These are phyloP conservation scores for Phytophthora idaei DNA, from an alignment of 352 stramenopile genomes.

Conservation along the genomic window DNA sequence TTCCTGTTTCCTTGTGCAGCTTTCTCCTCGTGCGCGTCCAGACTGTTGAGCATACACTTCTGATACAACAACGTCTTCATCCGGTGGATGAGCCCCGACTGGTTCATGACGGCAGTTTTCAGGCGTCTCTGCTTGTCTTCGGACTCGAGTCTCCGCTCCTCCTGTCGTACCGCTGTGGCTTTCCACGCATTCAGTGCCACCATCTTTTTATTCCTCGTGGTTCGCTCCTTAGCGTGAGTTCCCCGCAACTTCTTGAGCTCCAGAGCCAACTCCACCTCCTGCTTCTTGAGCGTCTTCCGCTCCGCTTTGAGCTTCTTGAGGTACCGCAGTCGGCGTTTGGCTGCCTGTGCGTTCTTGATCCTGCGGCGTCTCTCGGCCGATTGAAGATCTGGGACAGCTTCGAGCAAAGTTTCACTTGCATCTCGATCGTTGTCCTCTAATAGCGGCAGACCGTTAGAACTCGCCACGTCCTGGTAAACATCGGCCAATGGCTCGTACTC, in stretches of 20 bases:
- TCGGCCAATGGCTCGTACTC: conserved; percentile 21
- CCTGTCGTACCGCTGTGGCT: conserved; percentile 23
- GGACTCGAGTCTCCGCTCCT: conserved; percentile 24
- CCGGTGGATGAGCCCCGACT: conserved; percentile 24
- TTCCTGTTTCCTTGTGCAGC: background rate
- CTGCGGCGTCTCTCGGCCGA: conserved; percentile 12
- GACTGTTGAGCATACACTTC: conserved; percentile 7
- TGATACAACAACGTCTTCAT: conserved; percentile 21
- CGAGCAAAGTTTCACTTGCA: background rate
- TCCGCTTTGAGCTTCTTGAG: conserved; percentile 30
- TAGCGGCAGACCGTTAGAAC: background rate
- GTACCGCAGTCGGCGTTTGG: conserved; percentile 23
- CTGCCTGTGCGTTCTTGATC: conserved; percentile 25
- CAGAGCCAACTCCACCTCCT: conserved; percentile 21
- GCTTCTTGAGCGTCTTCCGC: conserved; percentile 21
- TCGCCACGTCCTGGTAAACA: background rate
- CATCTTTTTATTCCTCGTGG: conserved; percentile 22
- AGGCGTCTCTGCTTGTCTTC: conserved; percentile 27
- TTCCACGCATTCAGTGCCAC: conserved; percentile 24
- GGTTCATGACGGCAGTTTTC: conserved; percentile 17
- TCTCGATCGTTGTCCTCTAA: conserved; percentile 8
- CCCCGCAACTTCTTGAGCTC: conserved; percentile 18
- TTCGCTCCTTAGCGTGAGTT: conserved; percentile 3
- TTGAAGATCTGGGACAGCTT: background rate
- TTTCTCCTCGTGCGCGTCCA: conserved; percentile 5